Base-by-base conservation (phyloP, 1,284 basidiomycete genomes). In the Ustilago curta region DNA sequence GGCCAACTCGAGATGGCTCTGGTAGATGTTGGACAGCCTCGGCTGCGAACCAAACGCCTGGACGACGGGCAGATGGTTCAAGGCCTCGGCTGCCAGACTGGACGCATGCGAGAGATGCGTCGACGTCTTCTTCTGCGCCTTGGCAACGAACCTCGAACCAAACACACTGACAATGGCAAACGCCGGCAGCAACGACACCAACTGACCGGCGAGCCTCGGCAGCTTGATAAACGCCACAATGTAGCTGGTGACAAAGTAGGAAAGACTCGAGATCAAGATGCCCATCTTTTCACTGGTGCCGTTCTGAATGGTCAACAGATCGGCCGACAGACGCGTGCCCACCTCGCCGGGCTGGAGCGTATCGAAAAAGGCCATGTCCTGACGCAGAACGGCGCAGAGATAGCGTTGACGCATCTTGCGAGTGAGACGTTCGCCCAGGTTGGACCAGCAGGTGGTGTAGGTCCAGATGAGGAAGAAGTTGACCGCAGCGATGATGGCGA, bases 361-460 rank as follows among this genome's bases (percentile, higher is more conserved):
- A 62, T 84, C 80, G 53, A 80, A 82, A 55, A 76, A 83, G 19
- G 78, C 57, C 75, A 81, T 79, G 65, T 88, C 87, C 59, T 87
- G 87, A 8, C 85, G 81, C 2, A 88, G 79, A 9, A 87, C 84
- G 4, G 86, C 80, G 35, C 81, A 79, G 8, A 87, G 84, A 54
- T 87, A 88, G 37, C 79, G 76, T 67, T 87, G 85, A 47, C 87
- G 76, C 70, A 82, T 55, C 44, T 77, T 76, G 45, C 78, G 76
- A 8, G 77, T 78, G 27, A 80, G 52, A 9, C 80, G 71, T 56
- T 82, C 78, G 32, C 80, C 80, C 2, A 80, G 51, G 45, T 71
- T 67, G 32, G 76, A 77, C 80, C 80, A 82, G 62, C 76, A 77
- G 40, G 74, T 71, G 37, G 80, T 78, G 65, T 80, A 82, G 45